Evolutionary conservation across 2,329 filamentous ascomycete genomes (phyloP).

Genomic region (Colletotrichum brevisporum): DNA sequence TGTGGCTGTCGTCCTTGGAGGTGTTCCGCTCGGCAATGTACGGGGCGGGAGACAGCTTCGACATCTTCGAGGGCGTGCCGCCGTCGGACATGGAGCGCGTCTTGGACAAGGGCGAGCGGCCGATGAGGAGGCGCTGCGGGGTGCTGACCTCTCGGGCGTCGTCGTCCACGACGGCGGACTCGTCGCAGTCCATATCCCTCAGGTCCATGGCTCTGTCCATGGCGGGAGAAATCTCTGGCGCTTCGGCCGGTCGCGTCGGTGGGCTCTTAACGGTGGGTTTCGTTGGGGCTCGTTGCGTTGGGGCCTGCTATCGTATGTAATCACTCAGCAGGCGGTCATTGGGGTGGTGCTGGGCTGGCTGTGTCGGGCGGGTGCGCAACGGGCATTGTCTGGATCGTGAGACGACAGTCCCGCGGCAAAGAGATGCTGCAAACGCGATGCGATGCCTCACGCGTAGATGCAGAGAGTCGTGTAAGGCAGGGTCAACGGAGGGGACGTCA

Average conservation of each 20-base stretch:
- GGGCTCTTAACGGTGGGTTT: conserved; percentile 28
- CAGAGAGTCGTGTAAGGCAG: neutral
- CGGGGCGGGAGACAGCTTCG: conserved; percentile 71
- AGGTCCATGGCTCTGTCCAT: conserved; percentile 37
- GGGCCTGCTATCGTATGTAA: neutral
- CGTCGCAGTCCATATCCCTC: conserved; percentile 47
- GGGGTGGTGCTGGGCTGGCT: neutral
- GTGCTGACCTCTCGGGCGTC: conserved; percentile 34
- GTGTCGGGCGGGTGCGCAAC: conserved; percentile 1
- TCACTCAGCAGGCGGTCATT: conserved; percentile 19
- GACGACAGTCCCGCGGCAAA: neutral
- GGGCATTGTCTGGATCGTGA: conserved; percentile 22
- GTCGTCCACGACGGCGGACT: conserved; percentile 53
- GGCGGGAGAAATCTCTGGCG: neutral
- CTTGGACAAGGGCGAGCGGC: conserved; percentile 63
- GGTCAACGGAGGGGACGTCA: conserved; percentile 1
- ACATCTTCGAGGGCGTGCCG: conserved; percentile 68
- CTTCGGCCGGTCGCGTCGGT: conserved; percentile 23
- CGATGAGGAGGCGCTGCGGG: conserved; percentile 33
- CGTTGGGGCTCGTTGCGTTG: conserved; percentile 19
- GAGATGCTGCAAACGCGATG: neutral
- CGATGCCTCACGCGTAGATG: neutral
- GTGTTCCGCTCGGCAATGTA: conserved; percentile 68
- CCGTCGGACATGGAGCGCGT: conserved; percentile 77
- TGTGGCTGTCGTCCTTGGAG: conserved; percentile 77